Percentiles rank a stretch among this genome's conserved stretches.
Evolutionary conservation across 139 green algal genomes (phyloP).

Genomic region (Prasinococcaceae sp.): DNA sequence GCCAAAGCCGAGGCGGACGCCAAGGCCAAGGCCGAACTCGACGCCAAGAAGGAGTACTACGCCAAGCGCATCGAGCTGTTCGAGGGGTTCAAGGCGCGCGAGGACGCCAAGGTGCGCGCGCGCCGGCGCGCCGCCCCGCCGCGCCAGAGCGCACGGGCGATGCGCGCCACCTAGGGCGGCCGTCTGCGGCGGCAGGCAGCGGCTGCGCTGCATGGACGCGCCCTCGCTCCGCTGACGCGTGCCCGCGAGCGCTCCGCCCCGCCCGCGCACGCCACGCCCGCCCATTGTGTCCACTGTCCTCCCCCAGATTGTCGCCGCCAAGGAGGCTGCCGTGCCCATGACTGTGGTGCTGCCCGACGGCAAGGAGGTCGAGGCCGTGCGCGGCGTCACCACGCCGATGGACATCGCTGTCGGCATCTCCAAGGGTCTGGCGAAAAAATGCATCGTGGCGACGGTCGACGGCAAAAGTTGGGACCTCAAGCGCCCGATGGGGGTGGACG

Average conservation of each 20-base stretch:
- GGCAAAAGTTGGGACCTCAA: slow-evolving; percentile 72
- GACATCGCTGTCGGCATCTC: slow-evolving; percentile 78
- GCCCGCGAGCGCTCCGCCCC: too few species aligned
- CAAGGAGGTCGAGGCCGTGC: slow-evolving; percentile 42
- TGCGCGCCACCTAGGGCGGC: neutral
- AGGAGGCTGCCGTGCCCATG: slow-evolving; percentile 40
- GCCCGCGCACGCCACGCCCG: neutral
- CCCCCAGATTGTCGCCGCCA: slow-evolving; percentile 32
- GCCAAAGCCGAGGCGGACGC: neutral
- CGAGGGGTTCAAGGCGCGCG: slow-evolving; percentile 47
- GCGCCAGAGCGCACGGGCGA: too few species aligned
- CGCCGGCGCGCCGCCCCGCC: too few species aligned
- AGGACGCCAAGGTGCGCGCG: slow-evolving; percentile 23
- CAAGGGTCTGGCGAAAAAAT: slow-evolving; percentile 76
- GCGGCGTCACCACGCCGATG: slow-evolving; percentile 72
- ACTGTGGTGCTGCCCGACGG: slow-evolving; percentile 79
- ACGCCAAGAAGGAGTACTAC: slow-evolving; percentile 60
- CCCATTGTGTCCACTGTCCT: neutral
- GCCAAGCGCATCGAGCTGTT: slow-evolving; percentile 75
- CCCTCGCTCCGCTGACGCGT: too few species aligned
- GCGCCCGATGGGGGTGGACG: slow-evolving; percentile 54
- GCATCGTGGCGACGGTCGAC: slow-evolving; percentile 66
- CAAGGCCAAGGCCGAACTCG: slow-evolving; percentile 12
- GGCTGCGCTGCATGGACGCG: too few species aligned
- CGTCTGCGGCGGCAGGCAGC: neutral